Evolutionary conservation across 768 basidiomycete genomes (phyloP).

Genomic region (Hypholoma fasciculare): DNA sequence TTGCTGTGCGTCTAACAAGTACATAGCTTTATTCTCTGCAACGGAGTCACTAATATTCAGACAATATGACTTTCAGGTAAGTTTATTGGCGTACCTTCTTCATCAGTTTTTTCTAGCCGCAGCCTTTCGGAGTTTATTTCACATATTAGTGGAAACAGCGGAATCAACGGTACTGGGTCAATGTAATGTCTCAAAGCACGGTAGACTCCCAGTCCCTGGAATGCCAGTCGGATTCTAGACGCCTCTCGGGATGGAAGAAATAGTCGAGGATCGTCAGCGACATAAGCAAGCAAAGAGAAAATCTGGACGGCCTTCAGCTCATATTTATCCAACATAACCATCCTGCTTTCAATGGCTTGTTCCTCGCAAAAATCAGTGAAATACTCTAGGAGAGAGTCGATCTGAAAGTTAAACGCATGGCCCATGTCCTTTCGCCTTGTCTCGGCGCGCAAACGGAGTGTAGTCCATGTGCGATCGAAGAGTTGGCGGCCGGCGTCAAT

Average conservation of each 20-base stretch:
- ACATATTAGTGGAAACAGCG: not conserved
- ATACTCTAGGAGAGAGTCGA: not conserved
- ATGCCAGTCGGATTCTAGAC: not conserved
- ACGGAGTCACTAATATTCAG: too few relatives aligned
- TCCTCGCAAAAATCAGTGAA: not conserved
- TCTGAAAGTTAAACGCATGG: not conserved
- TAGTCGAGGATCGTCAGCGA: conserved; percentile 1
- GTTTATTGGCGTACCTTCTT: not conserved
- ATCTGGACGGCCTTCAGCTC: conserved; percentile 5
- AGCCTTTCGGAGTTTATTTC: not conserved
- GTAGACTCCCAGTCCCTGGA: not conserved
- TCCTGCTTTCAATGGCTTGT: not conserved
- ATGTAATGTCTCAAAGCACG: not conserved
- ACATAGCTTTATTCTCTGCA: not conserved
- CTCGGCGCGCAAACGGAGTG: not conserved
- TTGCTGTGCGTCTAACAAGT: not conserved
- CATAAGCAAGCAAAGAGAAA: not conserved
- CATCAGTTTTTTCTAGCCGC: not conserved
- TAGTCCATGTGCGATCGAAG: not conserved
- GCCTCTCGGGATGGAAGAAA: not conserved
- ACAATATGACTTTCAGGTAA: not conserved
- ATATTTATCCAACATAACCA: not conserved
- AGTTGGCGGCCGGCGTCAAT: conserved; percentile 1
- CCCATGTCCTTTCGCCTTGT: conserved; percentile 2
- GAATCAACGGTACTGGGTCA: not conserved